phyloP scores from a whole-genome alignment of 83 land plant genomes.

The Thuja plicata region DNA sequence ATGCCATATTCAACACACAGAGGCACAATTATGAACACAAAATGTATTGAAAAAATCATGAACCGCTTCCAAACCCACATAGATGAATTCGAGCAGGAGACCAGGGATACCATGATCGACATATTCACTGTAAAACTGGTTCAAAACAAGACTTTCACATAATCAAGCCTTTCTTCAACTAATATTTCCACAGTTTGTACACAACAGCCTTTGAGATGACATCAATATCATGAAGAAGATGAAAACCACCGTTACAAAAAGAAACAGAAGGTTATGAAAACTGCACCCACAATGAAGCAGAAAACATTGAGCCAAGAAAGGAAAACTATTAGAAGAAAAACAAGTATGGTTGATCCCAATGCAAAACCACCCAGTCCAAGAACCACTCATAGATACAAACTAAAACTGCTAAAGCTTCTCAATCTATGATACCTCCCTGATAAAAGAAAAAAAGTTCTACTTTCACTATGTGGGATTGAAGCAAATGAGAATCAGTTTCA shows the following conservation, averaged over 20 bases:
- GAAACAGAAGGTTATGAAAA: not conserved
- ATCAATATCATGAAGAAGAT: not conserved
- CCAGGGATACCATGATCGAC: not conserved
- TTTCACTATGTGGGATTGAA: not conserved
- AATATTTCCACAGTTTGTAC: not conserved
- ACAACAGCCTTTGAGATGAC: not conserved
- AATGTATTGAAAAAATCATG: not conserved
- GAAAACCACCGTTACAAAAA: not conserved
- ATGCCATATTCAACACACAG: no score
- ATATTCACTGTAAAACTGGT: not conserved
- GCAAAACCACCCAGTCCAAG: not conserved
- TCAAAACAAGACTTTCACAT: not conserved
- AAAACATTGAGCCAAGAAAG: not conserved
- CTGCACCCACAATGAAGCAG: not conserved
- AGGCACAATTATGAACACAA: no score
- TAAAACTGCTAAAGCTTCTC: not conserved
- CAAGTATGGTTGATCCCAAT: not conserved
- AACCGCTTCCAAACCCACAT: not conserved
- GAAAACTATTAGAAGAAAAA: not conserved
- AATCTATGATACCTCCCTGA: not conserved
- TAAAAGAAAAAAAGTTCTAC: not conserved
- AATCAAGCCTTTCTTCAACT: not conserved
- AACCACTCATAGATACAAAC: not conserved
- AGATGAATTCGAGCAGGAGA: not conserved
- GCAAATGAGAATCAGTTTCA: not conserved